Evolutionary conservation across 352 stramenopile genomes (phyloP).

Genomic region (Globisporangium radiosum): DNA sequence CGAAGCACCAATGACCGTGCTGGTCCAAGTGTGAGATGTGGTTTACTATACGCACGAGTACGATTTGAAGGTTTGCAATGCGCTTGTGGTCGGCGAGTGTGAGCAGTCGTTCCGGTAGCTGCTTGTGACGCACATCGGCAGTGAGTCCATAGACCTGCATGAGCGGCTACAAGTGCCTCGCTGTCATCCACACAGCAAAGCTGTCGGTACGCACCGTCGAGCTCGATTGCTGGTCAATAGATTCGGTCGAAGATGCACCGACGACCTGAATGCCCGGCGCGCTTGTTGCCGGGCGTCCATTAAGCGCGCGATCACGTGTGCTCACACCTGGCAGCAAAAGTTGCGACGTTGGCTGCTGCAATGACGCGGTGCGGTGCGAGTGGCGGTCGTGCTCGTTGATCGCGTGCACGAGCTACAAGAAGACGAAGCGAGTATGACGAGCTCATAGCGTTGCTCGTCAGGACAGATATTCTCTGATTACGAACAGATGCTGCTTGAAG

Average conservation of each 20-base stretch:
- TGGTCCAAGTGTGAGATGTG: background rate
- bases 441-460: background rate
- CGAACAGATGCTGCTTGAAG: too few species aligned
- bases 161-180: too few species aligned
- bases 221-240: background rate
- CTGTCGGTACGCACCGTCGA: background rate
- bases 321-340: constrained; percentile 8
- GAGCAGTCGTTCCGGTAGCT: constrained; percentile 18
- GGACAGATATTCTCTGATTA: background rate
- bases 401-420: constrained; percentile 31
- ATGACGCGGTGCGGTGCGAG: too few species aligned
- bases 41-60: constrained; percentile 16
- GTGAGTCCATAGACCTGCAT: too few species aligned
- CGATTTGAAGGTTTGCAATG: constrained; percentile 42
- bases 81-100: constrained; percentile 51
- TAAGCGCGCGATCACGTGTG: background rate
- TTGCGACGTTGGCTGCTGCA: constrained; percentile 5
- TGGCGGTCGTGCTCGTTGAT: constrained; percentile 16
- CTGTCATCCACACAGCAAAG: too few species aligned
- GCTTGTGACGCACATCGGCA: background rate
- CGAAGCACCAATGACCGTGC: too few species aligned
- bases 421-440: background rate
- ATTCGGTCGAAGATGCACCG: background rate
- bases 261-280: background rate
- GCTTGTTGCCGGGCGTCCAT: background rate